These are phyloP conservation scores for Sicyos baderoa DNA, from an alignment of 306 rosid species.

Conservation along the genomic window DNA sequence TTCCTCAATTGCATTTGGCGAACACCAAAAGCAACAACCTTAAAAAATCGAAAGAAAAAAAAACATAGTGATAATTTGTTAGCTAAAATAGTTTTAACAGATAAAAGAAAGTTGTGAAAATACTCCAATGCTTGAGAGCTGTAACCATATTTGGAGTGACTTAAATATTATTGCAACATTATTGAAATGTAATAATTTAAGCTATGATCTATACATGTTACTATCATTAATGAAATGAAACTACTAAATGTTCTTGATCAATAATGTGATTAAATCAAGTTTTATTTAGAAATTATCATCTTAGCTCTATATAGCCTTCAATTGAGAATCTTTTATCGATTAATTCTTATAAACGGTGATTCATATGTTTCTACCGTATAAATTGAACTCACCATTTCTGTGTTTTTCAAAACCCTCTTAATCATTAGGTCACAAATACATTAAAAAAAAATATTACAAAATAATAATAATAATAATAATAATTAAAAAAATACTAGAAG, in stretches of 20 bases:
- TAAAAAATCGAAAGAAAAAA: background rate
- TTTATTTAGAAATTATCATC: no score
- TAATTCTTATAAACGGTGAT: no score
- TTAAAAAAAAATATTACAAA: no score
- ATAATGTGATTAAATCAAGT: background rate
- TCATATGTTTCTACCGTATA: no score
- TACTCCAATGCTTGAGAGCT: background rate
- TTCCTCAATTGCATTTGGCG: background rate
- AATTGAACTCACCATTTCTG: no score
- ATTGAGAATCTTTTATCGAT: no score
- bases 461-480: no score
- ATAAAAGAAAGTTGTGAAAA: background rate
- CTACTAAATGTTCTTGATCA: background rate
- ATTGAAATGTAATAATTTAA: background rate
- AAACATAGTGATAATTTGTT: background rate
- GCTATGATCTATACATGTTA: background rate
- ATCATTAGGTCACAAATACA: no score
- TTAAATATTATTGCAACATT: background rate
- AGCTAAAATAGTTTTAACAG: background rate
- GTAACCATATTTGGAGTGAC: background rate
- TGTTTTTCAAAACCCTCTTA: no score
- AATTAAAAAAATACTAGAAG: no score
- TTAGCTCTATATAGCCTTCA: background rate
- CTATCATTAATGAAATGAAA: background rate
- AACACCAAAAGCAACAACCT: slow-evolving; percentile 4